phyloP scores from a whole-genome alignment of 202 grass and related monocot genomes.

The Bolboschoenoplectus hybrid region DNA sequence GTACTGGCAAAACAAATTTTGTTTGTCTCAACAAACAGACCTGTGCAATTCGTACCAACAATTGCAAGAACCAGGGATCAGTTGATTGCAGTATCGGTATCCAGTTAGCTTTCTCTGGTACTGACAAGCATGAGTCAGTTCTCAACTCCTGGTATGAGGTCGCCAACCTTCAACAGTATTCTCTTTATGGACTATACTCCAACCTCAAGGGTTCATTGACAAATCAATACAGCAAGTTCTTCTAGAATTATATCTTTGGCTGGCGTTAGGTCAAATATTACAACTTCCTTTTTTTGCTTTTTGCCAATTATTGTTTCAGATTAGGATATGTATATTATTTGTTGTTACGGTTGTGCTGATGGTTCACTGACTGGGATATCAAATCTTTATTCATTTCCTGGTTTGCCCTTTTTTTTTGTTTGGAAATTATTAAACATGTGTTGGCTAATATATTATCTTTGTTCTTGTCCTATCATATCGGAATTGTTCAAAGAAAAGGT shows the following conservation, averaged over 20 bases:
- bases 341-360: constrained; percentile 19
- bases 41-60: constrained; percentile 69
- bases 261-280: neutral
- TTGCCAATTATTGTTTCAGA: neutral
- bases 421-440: constrained; percentile 5
- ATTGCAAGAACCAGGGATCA: constrained; percentile 74
- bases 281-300: neutral
- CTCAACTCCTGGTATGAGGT: constrained; percentile 99
- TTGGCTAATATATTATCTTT: neutral
- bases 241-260: constrained; percentile 21
- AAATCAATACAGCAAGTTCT: constrained; percentile 69
- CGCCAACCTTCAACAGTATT: constrained; percentile 86
- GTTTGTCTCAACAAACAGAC: constrained; percentile 74
- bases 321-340: constrained; percentile 34
- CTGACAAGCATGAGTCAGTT: constrained; percentile 77
- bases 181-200: constrained; percentile 79
- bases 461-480: neutral
- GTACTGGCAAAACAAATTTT: constrained; percentile 63
- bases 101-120: constrained; percentile 93
- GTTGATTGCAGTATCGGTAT: constrained; percentile 92
- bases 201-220: constrained; percentile 78
- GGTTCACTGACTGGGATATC: constrained; percentile 6
- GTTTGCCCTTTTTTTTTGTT: neutral
- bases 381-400: neutral
- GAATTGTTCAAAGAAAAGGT: constrained; percentile 4